These are phyloP conservation scores for Pseudocercospora cruenta DNA, from an alignment of 2,329 filamentous ascomycete species.

Conservation along the genomic window DNA sequence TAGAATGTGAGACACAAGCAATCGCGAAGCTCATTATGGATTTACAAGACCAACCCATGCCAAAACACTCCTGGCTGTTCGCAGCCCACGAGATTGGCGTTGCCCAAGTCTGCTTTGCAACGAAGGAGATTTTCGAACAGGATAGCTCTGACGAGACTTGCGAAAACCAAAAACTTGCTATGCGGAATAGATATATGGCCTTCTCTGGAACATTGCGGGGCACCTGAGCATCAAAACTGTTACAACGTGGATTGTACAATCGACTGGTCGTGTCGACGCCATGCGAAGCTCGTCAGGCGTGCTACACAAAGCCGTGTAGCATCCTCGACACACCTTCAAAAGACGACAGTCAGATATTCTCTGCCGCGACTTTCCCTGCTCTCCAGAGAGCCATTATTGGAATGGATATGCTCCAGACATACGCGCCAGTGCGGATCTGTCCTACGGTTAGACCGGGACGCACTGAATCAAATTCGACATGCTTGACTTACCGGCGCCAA, in stretches of 20 bases:
- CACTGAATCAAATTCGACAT: neutral
- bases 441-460: neutral
- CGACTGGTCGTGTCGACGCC: neutral
- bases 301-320: neutral
- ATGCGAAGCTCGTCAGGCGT: neutral
- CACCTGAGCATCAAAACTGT: neutral
- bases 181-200: slow-evolving; percentile 18
- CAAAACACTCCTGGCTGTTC: slow-evolving; percentile 36
- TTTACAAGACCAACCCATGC: slow-evolving; percentile 32
- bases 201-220: slow-evolving; percentile 18
- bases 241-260: neutral
- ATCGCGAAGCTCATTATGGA: slow-evolving; percentile 37
- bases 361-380: slow-evolving; percentile 23
- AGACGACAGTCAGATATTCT: neutral
- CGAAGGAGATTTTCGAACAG: slow-evolving; percentile 28
- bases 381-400: slow-evolving; percentile 31
- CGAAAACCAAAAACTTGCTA: slow-evolving; percentile 13
- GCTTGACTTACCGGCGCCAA: slow-evolving; percentile 24
- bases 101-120: slow-evolving; percentile 27
- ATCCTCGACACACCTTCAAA: neutral
- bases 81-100: slow-evolving; percentile 33
- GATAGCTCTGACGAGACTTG: slow-evolving; percentile 5
- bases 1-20: slow-evolving; percentile 37
- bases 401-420: slow-evolving; percentile 33
- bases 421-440: slow-evolving; percentile 29